These are phyloP conservation scores for Thelephora aurantiotincta DNA, from an alignment of 768 basidiomycete genomes.

Conservation along the genomic window DNA sequence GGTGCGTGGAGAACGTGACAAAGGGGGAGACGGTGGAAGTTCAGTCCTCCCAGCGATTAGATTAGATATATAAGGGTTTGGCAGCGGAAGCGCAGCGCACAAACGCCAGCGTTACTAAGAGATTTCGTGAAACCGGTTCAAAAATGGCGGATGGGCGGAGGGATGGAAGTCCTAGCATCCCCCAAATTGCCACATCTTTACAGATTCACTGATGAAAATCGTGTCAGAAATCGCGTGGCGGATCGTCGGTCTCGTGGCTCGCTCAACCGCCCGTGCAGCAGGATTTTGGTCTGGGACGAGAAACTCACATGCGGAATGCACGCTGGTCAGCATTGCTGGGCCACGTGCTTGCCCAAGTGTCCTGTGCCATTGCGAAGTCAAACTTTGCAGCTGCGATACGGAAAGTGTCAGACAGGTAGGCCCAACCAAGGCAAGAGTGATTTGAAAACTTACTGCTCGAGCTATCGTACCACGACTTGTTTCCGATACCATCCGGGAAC, in stretches of 20 bases:
- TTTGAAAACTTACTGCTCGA: constrained; percentile 28
- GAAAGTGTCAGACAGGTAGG: neutral
- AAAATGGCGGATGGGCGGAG: too few relatives aligned
- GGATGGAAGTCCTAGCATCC: too few relatives aligned
- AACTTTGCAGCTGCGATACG: constrained; percentile 39
- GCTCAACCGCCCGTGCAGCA: neutral
- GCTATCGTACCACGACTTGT: constrained; percentile 51
- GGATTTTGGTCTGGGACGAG: neutral
- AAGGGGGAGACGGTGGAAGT: too few relatives aligned
- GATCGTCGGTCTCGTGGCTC: too few relatives aligned
- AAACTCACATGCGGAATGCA: constrained; percentile 50
- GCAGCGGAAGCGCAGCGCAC: too few relatives aligned
- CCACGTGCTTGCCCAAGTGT: constrained; percentile 68
- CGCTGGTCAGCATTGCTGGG: constrained; percentile 43
- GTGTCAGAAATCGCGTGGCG: neutral
- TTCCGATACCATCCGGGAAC: constrained; percentile 49
- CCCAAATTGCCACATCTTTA: constrained; percentile 18
- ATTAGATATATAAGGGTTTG: too few relatives aligned
- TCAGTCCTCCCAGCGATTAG: too few relatives aligned
- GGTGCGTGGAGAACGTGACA: too few relatives aligned
- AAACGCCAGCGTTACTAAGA: too few relatives aligned
- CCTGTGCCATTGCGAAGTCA: constrained; percentile 48
- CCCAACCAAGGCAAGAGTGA: neutral
- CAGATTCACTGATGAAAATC: constrained; percentile 15
- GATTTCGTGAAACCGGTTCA: too few relatives aligned